phyloP scores from a whole-genome alignment of 805 yeast genomes.

The Maudiozyma pseudohumilis region DNA sequence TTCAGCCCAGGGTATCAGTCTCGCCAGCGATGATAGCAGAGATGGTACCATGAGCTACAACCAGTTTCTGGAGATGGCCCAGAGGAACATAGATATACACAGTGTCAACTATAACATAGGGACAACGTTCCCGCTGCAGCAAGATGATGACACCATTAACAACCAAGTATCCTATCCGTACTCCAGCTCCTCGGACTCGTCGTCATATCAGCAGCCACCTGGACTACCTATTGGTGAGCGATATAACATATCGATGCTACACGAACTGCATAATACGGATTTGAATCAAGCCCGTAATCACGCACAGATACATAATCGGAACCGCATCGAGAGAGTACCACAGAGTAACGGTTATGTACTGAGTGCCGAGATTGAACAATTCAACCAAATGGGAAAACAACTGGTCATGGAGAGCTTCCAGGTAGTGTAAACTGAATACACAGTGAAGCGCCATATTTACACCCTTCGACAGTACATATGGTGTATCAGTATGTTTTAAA shows the following conservation, averaged over 20 bases:
- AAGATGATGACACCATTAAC: neutral
- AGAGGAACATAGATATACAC: neutral
- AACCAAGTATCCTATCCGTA: neutral
- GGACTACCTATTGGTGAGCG: neutral
- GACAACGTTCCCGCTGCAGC: neutral
- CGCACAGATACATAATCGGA: too few species aligned
- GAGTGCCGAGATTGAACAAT: slow-evolving; percentile 15
- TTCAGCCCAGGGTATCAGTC: too few species aligned
- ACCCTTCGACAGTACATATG: too few species aligned
- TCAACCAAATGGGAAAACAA: slow-evolving; percentile 14
- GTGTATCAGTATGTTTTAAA: too few species aligned
- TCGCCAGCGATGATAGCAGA: neutral
- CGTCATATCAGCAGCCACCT: neutral
- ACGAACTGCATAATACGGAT: neutral
- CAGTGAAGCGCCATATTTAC: neutral
- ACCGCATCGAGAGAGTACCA: neutral
- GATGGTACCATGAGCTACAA: neutral
- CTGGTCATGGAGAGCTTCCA: slow-evolving; percentile 13
- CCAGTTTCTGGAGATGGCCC: neutral
- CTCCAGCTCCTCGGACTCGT: neutral
- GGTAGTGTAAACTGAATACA: slow-evolving; percentile 5
- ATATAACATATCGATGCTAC: neutral
- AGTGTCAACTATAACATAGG: slow-evolving; percentile 1
- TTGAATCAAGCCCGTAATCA: too few species aligned
- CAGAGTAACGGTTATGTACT: slow-evolving; percentile 13